Base-by-base conservation (phyloP, 2,329 filamentous ascomycete genomes). In the Hypoxylon sp. region DNA sequence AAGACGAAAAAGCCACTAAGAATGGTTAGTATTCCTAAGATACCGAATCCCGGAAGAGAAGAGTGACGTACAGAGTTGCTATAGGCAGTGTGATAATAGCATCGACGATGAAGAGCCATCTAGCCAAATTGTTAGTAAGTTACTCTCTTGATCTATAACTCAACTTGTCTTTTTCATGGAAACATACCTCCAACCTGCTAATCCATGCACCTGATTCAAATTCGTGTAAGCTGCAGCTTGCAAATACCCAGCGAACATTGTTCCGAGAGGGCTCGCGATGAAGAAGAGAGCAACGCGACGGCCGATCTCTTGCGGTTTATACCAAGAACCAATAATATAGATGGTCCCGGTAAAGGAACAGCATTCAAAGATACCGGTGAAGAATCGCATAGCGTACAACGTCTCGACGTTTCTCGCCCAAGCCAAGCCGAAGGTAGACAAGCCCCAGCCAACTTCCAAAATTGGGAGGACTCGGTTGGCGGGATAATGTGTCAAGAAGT, bases 51-150 rank as follows among this genome's bases (percentile, higher is more conserved):
- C 7, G 13, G 16, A n/a, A 15, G 0, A 23, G 6, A 7, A 4
- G 3, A 12, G 36, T 4, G 23, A 53, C 53, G 40, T 35, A 55
- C 56, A 80, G 66, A 3, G 82, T 51, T 0, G 79, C 78, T 9
- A 84, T 76, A 0, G 78, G 79, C 3, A 84, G 69, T 1, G 78
- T 81, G 61, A 83, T 82, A 16, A 81, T 71, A 1, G 78, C 79
- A 52, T 83, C 81, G n/a, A 85, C 80, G 7, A 84, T 77, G 41
- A 84, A 84, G 0, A 83, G 67, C 79, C 75, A 79, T 26, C 59
- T 52, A 25, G 30, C n/a, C 4, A 2, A 23, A n/a, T 21, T 2
- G 20, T 52, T 32, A 47, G 19, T 12, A 27, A 12, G 15, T 20
- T 32, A 20, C 16, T 16, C n/a, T 34, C 13, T 5, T 12, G n/a